A percentile compares a stretch with the other conserved stretches of the same genome.
These are phyloP conservation scores for Irpex sp. DNA, from an alignment of 1,284 basidiomycete genomes.

Conservation along the genomic window DNA sequence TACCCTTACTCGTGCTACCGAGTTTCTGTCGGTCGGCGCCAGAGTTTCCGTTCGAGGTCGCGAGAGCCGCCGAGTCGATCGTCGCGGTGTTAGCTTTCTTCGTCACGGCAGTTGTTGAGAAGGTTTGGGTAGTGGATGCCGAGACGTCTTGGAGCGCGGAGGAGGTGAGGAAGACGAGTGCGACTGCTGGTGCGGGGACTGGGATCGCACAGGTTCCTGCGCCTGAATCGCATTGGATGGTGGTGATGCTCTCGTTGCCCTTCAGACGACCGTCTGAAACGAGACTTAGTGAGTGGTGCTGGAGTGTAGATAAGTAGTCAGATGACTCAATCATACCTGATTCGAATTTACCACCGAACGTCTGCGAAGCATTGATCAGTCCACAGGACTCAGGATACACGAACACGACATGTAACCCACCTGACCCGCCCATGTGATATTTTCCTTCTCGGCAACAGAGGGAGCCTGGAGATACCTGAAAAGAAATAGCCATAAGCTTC, in stretches of 20 bases:
- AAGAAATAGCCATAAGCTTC: neutral
- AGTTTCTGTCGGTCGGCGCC: conserved; percentile 17
- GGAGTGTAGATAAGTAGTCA: neutral
- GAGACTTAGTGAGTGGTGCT: conserved; percentile 15
- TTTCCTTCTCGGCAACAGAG: conserved; percentile 55
- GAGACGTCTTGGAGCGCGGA: conserved; percentile 31
- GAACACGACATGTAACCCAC: conserved; percentile 5
- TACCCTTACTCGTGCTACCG: conserved; percentile 30
- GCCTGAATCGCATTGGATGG: conserved; percentile 37
- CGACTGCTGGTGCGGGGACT: conserved; percentile 48
- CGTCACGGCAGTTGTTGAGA: conserved; percentile 30
- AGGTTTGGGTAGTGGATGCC: conserved; percentile 29
- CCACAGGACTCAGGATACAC: no score
- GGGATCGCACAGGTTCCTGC: conserved; percentile 39
- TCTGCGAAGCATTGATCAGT: no score
- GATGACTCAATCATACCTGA: conserved; percentile 23
- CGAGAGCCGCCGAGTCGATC: conserved; percentile 26
- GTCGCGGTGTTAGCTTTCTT: conserved; percentile 21
- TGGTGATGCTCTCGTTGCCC: conserved; percentile 34
- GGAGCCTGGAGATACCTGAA: conserved; percentile 45
- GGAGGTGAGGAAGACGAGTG: conserved; percentile 47
- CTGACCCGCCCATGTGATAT: conserved; percentile 66
- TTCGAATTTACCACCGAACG: conserved; percentile 54
- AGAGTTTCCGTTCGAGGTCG: conserved; percentile 30
- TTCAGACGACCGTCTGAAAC: conserved; percentile 39